Base-by-base conservation (phyloP, 352 stramenopile genomes). In the Pythium monospermum region DNA sequence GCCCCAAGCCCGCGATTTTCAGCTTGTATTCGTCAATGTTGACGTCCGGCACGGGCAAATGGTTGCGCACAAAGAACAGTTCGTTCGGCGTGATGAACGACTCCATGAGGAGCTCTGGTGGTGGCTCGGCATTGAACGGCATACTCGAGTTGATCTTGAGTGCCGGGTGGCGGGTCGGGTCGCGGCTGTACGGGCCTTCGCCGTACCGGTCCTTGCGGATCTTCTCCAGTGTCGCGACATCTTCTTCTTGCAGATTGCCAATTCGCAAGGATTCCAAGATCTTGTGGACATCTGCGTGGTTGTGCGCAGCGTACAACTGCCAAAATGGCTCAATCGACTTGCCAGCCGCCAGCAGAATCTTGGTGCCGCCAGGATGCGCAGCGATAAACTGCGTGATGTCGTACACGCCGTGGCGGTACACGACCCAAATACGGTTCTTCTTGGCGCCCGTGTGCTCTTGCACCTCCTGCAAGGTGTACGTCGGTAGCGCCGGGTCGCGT, bases 51-150 rank as follows among this genome's bases (percentile, higher is more conserved):
- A 99, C 96, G 2, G 97, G 96, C 57, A 98, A 80, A 68, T 99
- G 97, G 76, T 99, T 97, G 4, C 97, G 76, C 56, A 98, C 96
- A 64, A 98, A 99, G 69, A 98, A 99, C 11, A 99, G 64, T 5
- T 97, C 86, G 56, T 93, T 95, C 5, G 96, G 96, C 10, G 97
- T 99, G 53, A 98, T 88, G 61, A 97, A 98, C 41, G 76, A 87
- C 59, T 96, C 64, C 42, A 95, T 96, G 18, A 99, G 72, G 31
- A 99, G 64, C 55, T 96, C 78, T 2, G 74, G 55, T 8, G 95
- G 94, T 4, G 94, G 87, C 73, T 99, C 95, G 1, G 91, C 89
- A 64, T 98, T 98, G 66, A 98, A 98, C 6, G 95, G 90, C 68
- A 92, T 91, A 58, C 80, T 95, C 18, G 76, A 94, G 69, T 98